Conservation (phyloP, 495 filamentous ascomycete species). For the Aspergillus olivimuriae region DNA sequence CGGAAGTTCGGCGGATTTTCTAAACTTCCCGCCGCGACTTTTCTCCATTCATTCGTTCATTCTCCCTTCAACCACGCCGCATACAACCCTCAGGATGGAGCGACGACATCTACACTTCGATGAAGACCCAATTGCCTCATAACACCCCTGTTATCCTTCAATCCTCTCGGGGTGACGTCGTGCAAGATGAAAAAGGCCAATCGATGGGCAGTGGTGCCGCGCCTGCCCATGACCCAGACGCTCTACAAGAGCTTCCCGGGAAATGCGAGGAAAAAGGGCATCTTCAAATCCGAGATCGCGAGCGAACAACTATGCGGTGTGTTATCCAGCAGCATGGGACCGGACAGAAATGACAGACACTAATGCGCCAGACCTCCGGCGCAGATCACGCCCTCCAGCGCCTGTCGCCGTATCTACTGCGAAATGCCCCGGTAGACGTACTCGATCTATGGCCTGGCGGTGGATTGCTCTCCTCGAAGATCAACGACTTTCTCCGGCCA, state of each 20-base stretch:
- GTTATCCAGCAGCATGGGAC: constrained; percentile 10
- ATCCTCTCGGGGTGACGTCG: background rate
- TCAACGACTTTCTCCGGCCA: constrained; percentile 69
- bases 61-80: too few species aligned
- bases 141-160: background rate
- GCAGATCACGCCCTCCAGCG: constrained; percentile 47
- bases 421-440: constrained; percentile 66
- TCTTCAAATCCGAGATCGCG: constrained; percentile 37
- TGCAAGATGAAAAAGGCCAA: constrained; percentile 5
- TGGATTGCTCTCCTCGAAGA: constrained; percentile 66
- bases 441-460: constrained; percentile 77
- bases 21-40: too few species aligned
- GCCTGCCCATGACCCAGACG: constrained; percentile 15
- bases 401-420: constrained; percentile 52
- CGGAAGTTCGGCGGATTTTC: too few species aligned
- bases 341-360: background rate
- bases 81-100: too few species aligned
- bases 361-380: background rate
- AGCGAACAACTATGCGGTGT: constrained; percentile 56
- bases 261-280: background rate
- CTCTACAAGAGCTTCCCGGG: constrained; percentile 9
- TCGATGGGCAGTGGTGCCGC: constrained; percentile 7
- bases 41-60: too few species aligned
- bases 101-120: too few species aligned
- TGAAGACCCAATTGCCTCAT: background rate